Evolutionary conservation across 73 alveolate species (phyloP), one percentile per base, ranked within the genome.

Genomic region (Tetrahymena borealis): DNA sequence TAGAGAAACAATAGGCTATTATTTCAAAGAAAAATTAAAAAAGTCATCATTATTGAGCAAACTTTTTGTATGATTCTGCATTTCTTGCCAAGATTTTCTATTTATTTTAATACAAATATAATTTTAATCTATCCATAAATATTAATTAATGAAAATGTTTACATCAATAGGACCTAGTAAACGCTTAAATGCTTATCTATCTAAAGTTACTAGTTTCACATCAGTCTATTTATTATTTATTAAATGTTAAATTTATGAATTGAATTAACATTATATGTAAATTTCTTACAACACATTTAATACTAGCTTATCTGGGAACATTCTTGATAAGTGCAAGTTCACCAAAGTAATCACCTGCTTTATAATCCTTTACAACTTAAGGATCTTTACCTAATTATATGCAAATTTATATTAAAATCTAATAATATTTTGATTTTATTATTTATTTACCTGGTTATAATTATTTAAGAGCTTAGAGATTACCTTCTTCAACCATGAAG

Each of bases 221-320:
- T 93, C 93, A 43, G 40, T 79, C 95, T 93, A 90, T 92, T 78
- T 32, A 79, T 33, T 93, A 11, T 33, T 79, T 6, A 38, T 37
- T 7, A 35, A 35, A 11, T 37, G 20, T 40, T 40, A 40, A 40
- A 3, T 8, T 15, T 32, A 15, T 8, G 7, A 3, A 40, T 40
- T 11, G 4, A 40, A 8, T 15, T 15, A 40, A 40, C 4, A 2
- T 60, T 2, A 32, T 77, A 92, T 92, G 16, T 91, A 16, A 91
- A 24, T 32, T 32, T 32, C 5, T 39, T 79, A 90, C 96, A 31
- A 78, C 12, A 35, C 99, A 99, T 78, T 97, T 95, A 79, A 98
- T 97, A 94, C 95, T 97, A 36, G 99, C 99, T 37, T 99, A 99
- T 96, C 99, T 98, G 11, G 99, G 99, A 39, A 98, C 99, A 79